These are phyloP conservation scores for Boletus speciosus DNA, from an alignment of 768 basidiomycete genomes.

Conservation along the genomic window DNA sequence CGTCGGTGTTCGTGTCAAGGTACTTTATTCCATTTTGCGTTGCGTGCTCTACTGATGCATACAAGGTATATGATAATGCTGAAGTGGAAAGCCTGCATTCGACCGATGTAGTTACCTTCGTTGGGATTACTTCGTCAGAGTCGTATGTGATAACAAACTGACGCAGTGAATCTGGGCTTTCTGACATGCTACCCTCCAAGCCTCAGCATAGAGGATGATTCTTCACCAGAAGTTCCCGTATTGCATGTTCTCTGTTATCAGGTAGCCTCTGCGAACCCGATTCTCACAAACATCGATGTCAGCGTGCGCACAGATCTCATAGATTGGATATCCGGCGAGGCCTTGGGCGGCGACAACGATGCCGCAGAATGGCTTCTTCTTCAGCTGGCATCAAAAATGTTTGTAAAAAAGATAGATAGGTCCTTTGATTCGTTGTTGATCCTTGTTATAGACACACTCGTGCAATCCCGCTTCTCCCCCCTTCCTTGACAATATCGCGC, in stretches of 20 bases:
- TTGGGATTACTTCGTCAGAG: conserved; percentile 70
- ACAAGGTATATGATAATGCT: conserved; percentile 57
- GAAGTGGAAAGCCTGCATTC: conserved; percentile 47
- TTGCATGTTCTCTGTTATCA: conserved; percentile 61
- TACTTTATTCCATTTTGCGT: conserved; percentile 18
- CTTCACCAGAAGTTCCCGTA: conserved; percentile 49
- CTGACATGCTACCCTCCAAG: conserved; percentile 30
- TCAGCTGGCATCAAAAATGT: conserved; percentile 60
- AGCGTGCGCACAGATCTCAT: conserved; percentile 53
- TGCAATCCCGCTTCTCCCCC: conserved; percentile 62
- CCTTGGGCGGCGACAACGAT: conserved; percentile 60
- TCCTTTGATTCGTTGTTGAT: neutral
- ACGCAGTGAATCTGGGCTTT: neutral
- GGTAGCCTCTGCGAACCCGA: neutral
- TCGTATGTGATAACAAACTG: conserved; percentile 42
- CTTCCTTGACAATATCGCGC: conserved; percentile 57
- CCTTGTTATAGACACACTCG: conserved; percentile 55
- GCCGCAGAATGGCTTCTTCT: conserved; percentile 78
- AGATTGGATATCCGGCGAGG: conserved; percentile 69
- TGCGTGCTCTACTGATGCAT: conserved; percentile 1
- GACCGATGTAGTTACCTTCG: conserved; percentile 63
- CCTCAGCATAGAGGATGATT: conserved; percentile 36
- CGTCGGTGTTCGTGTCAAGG: conserved; percentile 74
- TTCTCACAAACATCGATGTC: conserved; percentile 7
- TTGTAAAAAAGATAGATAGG: conserved; percentile 25